Evolutionary conservation across 2,329 filamentous ascomycete genomes (phyloP).

Genomic region (Incumbomyces lentus): DNA sequence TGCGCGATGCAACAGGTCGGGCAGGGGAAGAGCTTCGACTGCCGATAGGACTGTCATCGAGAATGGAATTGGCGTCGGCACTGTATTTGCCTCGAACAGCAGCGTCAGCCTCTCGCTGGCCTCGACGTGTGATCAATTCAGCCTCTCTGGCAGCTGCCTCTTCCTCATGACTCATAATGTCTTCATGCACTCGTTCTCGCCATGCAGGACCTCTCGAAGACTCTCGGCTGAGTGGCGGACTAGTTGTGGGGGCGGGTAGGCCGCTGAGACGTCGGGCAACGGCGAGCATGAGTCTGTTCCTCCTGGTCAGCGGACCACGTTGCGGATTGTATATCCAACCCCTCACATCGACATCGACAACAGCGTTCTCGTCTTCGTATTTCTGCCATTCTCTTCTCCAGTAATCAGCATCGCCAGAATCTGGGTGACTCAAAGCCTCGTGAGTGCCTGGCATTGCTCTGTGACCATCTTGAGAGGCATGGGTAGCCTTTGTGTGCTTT

Average conservation of each 20-base stretch:
- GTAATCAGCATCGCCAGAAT: conserved; percentile 56
- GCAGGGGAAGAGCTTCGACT: conserved; percentile 21
- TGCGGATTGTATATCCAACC: conserved; percentile 92
- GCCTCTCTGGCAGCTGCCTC: conserved; percentile 65
- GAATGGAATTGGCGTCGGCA: conserved; percentile 28
- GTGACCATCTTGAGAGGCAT: conserved; percentile 22
- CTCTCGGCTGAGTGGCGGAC: conserved; percentile 34
- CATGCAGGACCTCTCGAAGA: conserved; percentile 32
- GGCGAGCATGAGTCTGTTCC: conserved; percentile 77
- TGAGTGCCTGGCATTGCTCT: conserved; percentile 22
- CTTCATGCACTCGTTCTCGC: conserved; percentile 31
- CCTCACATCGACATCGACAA: conserved; percentile 88
- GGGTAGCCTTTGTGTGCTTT: conserved; percentile 47
- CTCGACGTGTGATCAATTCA: conserved; percentile 62
- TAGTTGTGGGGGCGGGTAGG: conserved; percentile 55
- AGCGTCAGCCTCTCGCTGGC: conserved; percentile 59
- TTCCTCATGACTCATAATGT: conserved; percentile 47
- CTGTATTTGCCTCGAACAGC: conserved; percentile 60
- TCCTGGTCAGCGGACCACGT: conserved; percentile 70
- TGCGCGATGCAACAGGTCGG: background rate
- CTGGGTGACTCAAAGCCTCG: conserved; percentile 31
- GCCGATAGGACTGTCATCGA: conserved; percentile 26
- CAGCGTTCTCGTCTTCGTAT: conserved; percentile 68
- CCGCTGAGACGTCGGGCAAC: conserved; percentile 81
- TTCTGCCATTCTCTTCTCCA: conserved; percentile 71